A percentile compares a stretch with the other conserved stretches of the same genome.
Conservation (phyloP, 345 rosid species). For the Populus ilicifolia region DNA sequence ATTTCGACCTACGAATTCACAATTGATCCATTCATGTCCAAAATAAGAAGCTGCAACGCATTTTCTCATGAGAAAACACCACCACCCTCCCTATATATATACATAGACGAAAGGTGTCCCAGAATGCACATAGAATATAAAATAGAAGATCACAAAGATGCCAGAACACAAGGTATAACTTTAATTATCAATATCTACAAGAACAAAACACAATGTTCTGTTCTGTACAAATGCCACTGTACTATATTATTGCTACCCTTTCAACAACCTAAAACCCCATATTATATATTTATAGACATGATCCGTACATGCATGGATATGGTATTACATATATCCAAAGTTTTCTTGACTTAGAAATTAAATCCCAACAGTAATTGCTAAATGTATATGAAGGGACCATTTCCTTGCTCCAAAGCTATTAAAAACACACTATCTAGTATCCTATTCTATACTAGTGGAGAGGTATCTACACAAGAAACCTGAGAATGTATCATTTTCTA, state of each 20-base stretch:
- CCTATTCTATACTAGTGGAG: neutral
- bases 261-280: conserved; percentile 5
- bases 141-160: neutral
- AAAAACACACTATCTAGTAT: neutral
- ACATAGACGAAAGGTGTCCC: neutral
- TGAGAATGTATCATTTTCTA: neutral
- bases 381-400: neutral
- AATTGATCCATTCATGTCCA: neutral
- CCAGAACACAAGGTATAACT: neutral
- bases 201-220: neutral
- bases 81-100: neutral
- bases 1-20: neutral
- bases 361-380: conserved; percentile 3
- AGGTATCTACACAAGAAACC: conserved; percentile 11
- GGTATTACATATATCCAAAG: neutral
- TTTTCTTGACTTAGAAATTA: neutral
- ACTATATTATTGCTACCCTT: conserved; percentile 3
- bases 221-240: conserved; percentile 5
- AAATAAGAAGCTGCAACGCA: neutral
- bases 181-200: neutral
- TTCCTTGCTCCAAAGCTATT: conserved; percentile 6
- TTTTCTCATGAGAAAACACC: neutral
- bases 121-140: neutral
- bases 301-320: conserved; percentile 12
- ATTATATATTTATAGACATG: neutral